These are phyloP conservation scores for Boletus rufocinnamomeus DNA, from an alignment of 768 basidiomycete genomes.

Conservation along the genomic window DNA sequence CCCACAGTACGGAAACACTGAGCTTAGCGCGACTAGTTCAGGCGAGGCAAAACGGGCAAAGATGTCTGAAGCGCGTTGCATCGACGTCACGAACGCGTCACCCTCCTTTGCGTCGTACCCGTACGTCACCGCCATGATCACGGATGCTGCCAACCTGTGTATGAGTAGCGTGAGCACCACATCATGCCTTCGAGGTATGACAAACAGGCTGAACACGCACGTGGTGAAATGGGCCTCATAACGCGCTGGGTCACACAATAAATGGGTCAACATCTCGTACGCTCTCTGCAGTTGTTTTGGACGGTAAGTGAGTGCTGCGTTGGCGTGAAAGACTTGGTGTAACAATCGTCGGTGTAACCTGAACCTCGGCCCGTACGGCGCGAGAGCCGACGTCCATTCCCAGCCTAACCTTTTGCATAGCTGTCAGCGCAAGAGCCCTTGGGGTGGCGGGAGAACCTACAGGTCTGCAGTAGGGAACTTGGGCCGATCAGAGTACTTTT, in stretches of 20 bases:
- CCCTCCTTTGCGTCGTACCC: constrained; percentile 11
- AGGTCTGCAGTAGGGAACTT: background rate
- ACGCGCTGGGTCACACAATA: constrained; percentile 10
- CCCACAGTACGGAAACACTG: constrained; percentile 19
- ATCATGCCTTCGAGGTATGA: background rate
- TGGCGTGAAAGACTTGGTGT: constrained; percentile 20
- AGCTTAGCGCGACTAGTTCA: constrained; percentile 5
- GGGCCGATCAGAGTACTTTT: constrained; percentile 46
- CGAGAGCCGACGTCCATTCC: constrained; percentile 14
- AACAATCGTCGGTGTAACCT: constrained; percentile 26
- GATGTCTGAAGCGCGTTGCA: constrained; percentile 14
- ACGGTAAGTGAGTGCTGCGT: constrained; percentile 15
- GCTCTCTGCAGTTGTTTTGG: constrained; percentile 17
- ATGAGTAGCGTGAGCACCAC: background rate
- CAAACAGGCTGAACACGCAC: constrained; percentile 1
- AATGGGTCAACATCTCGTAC: constrained; percentile 8
- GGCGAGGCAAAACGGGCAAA: background rate
- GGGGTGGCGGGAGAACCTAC: background rate
- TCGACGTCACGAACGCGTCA: constrained; percentile 8
- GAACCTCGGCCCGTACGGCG: constrained; percentile 27
- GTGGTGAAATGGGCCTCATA: constrained; percentile 14
- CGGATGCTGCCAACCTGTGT: background rate
- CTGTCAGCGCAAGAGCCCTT: background rate
- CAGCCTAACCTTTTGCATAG: constrained; percentile 20
- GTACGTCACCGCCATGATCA: constrained; percentile 23